Evolutionary conservation across 495 filamentous ascomycete species (phyloP).

Genomic region (Achaetomiella virescens): DNA sequence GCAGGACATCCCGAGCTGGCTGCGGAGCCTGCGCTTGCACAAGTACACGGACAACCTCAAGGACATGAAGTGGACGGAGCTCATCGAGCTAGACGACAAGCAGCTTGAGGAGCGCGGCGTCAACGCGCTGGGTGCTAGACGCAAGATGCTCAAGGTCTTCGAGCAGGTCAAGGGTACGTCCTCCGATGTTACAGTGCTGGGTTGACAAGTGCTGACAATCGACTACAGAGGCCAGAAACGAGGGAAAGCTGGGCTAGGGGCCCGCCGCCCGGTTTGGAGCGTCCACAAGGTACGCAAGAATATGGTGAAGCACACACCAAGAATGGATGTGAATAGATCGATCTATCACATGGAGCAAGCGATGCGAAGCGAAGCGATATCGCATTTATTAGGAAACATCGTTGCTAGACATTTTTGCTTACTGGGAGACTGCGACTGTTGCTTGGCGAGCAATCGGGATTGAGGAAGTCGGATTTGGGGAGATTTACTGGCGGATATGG

Average conservation of each 20-base stretch:
- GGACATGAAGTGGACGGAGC: constrained; percentile 91
- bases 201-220: constrained; percentile 8
- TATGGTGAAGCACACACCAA: neutral
- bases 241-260: constrained; percentile 47
- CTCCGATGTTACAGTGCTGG: no score
- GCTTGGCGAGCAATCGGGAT: no score
- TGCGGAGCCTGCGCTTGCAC: constrained; percentile 89
- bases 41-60: constrained; percentile 99
- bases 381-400: neutral
- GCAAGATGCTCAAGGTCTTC: constrained; percentile 99
- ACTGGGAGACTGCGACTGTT: no score
- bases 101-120: constrained; percentile 89
- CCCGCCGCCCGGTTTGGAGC: neutral
- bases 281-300: neutral
- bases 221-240: constrained; percentile 26
- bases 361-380: neutral
- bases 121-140: constrained; percentile 87
- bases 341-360: neutral
- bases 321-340: neutral
- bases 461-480: no score
- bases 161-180: constrained; percentile 77
- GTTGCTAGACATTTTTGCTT: no score
- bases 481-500: no score
- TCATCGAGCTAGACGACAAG: constrained; percentile 88
- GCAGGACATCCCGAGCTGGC: constrained; percentile 93